Conservation (phyloP, 164 flowering plant genomes). For the Houttuynia cordata region DNA sequence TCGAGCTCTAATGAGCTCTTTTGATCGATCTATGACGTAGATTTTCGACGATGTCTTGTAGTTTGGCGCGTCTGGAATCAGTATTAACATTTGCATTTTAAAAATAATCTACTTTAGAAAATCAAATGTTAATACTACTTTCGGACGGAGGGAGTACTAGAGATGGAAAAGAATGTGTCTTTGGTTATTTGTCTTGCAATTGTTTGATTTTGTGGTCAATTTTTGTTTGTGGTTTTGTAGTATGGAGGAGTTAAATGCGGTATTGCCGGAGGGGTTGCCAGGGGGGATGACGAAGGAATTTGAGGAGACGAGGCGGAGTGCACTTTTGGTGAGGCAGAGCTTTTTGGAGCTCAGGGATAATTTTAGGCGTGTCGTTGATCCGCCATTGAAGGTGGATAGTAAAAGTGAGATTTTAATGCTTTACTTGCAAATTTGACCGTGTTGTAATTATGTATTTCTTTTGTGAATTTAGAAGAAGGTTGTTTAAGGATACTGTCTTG, state of each 20-base stretch:
- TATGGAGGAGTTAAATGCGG: conserved; percentile 26
- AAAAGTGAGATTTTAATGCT: conserved; percentile 22
- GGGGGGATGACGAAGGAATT: conserved; percentile 58
- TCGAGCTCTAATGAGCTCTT: not conserved
- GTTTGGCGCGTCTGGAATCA: too few species aligned
- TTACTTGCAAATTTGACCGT: not conserved
- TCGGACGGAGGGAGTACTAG: too few species aligned
- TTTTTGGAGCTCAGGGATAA: conserved; percentile 76
- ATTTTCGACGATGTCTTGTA: not conserved
- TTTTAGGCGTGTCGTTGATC: conserved; percentile 69
- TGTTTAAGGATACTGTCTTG: too few species aligned
- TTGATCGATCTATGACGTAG: not conserved
- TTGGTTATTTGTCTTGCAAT: too few species aligned
- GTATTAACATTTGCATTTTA: too few species aligned
- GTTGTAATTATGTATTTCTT: too few species aligned
- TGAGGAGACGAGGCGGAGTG: conserved; percentile 39
- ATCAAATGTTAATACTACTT: too few species aligned
- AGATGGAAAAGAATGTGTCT: too few species aligned
- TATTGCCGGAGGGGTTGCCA: conserved; percentile 58
- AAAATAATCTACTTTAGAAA: too few species aligned
- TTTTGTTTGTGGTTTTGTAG: conserved; percentile 2
- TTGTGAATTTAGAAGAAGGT: too few species aligned
- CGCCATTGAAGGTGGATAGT: conserved; percentile 26
- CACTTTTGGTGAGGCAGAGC: conserved; percentile 54
- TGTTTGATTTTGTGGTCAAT: not conserved